These are phyloP conservation scores for Penicillium sp. DNA, from an alignment of 2,329 filamentous ascomycete genomes.

Conservation along the genomic window DNA sequence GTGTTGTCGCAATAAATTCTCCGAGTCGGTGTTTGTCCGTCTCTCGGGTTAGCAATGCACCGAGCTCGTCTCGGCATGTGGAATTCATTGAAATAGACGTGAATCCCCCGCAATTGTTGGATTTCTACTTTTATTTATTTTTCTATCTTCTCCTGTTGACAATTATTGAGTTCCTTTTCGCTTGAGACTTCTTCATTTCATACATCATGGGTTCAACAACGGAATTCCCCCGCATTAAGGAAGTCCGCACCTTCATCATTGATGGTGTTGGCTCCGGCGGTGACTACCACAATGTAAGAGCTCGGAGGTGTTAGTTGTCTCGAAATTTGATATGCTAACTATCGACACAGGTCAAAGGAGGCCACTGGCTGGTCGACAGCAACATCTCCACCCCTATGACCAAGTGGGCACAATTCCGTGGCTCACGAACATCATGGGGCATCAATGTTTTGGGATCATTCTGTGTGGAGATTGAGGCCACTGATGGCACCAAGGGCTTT, in stretches of 20 bases:
- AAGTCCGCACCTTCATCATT: slow-evolving; percentile 48
- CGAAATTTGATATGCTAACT: neutral
- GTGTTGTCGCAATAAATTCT: neutral
- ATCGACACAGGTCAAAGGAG: slow-evolving; percentile 44
- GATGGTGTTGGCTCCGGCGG: slow-evolving; percentile 50
- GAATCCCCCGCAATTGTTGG: slow-evolving; percentile 13
- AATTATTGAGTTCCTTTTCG: neutral
- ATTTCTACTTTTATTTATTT: slow-evolving; percentile 10
- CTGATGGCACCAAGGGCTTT: slow-evolving; percentile 89
- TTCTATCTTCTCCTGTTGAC: neutral
- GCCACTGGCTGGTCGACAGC: slow-evolving; percentile 80
- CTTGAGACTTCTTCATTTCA: neutral
- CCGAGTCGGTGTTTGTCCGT: slow-evolving; percentile 3
- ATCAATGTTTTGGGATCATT: slow-evolving; percentile 95
- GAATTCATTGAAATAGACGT: slow-evolving; percentile 4
- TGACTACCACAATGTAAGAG: slow-evolving; percentile 78
- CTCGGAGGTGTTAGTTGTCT: neutral
- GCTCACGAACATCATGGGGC: slow-evolving; percentile 86
- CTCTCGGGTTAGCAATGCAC: slow-evolving; percentile 34
- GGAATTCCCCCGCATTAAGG: slow-evolving; percentile 47
- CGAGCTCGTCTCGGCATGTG: slow-evolving; percentile 22
- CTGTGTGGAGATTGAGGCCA: slow-evolving; percentile 83
- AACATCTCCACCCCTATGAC: slow-evolving; percentile 93
- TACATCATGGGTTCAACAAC: slow-evolving; percentile 32
- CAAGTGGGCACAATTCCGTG: slow-evolving; percentile 81